Conservation (phyloP, 306 rosid genomes). For the Oxytropis ochrocephala region DNA sequence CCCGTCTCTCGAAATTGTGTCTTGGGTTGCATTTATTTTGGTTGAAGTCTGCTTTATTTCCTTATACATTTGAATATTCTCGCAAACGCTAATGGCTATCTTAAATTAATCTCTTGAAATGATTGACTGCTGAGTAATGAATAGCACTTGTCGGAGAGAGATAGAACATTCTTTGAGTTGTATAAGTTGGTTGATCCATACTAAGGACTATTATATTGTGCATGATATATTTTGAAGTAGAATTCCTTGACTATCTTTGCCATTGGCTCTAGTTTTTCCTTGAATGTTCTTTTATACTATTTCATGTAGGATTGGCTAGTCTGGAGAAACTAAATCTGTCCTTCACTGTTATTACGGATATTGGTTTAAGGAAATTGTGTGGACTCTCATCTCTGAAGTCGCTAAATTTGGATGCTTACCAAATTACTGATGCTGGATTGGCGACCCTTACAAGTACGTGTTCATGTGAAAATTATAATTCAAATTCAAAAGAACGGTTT, state of each 20-base stretch:
- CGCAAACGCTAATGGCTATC: constrained; percentile 4
- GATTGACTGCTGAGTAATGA: not conserved
- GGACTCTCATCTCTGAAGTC: constrained; percentile 84
- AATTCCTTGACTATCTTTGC: not conserved
- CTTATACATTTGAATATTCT: constrained; percentile 1
- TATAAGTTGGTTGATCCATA: too few relatives aligned
- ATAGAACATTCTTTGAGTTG: too few relatives aligned
- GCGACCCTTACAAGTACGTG: constrained; percentile 72
- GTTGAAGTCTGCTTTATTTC: constrained; percentile 8
- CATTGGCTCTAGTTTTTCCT: not conserved
- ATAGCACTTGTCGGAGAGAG: not conserved
- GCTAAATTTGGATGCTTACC: constrained; percentile 87
- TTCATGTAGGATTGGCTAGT: constrained; percentile 61
- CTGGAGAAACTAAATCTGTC: constrained; percentile 87
- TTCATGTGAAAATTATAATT: not conserved
- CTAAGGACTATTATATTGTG: too few relatives aligned
- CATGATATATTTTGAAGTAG: too few relatives aligned
- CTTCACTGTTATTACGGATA: constrained; percentile 62
- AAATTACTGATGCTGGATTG: constrained; percentile 79
- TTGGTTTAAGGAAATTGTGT: constrained; percentile 63
- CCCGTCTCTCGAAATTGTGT: not conserved
- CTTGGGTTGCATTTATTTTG: not conserved
- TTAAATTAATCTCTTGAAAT: not conserved
- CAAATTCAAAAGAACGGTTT: not conserved
- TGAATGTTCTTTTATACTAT: constrained; percentile 4